Evolutionary conservation across 2,329 filamentous ascomycete species (phyloP).

Genomic region (Taxawa tesnikishii): DNA sequence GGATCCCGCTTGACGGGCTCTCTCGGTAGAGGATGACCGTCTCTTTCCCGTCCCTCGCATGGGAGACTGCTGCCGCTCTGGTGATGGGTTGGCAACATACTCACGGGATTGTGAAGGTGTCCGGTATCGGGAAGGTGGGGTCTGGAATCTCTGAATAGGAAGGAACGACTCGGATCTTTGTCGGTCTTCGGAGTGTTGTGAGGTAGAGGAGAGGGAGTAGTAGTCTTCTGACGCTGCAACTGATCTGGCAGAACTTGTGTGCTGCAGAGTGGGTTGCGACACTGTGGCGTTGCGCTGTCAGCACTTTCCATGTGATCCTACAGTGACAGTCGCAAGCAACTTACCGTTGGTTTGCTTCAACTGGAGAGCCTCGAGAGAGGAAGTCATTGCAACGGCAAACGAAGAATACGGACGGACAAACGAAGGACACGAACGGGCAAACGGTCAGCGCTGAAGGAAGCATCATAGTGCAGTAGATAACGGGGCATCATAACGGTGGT

Average conservation of each 20-base stretch:
- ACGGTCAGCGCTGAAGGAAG: slow-evolving; percentile 4
- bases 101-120: no score
- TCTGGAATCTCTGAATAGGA: slow-evolving; percentile 17
- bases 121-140: slow-evolving; percentile 21
- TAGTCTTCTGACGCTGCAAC: slow-evolving; percentile 38
- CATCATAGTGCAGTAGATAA: no score
- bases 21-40: slow-evolving; percentile 6
- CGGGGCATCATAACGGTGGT: no score
- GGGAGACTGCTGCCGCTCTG: slow-evolving; percentile 14
- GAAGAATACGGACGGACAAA: not conserved
- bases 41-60: slow-evolving; percentile 20
- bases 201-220: slow-evolving; percentile 33
- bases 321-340: slow-evolving; percentile 1
- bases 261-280: slow-evolving; percentile 25
- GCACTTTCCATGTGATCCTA: not conserved
- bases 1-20: not conserved
- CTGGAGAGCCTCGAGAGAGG: slow-evolving; percentile 17
- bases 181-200: slow-evolving; percentile 18
- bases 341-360: slow-evolving; percentile 30
- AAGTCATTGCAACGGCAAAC: slow-evolving; percentile 4
- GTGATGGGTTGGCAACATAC: slow-evolving; percentile 9
- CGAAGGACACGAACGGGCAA: slow-evolving; percentile 3
- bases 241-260: slow-evolving; percentile 31
- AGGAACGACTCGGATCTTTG: slow-evolving; percentile 9
- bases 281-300: slow-evolving; percentile 14